Percentiles rank a stretch among this genome's conserved stretches.
These are phyloP conservation scores for Saturnispora serradocipensis DNA, from an alignment of 805 yeast genomes.

Conservation along the genomic window DNA sequence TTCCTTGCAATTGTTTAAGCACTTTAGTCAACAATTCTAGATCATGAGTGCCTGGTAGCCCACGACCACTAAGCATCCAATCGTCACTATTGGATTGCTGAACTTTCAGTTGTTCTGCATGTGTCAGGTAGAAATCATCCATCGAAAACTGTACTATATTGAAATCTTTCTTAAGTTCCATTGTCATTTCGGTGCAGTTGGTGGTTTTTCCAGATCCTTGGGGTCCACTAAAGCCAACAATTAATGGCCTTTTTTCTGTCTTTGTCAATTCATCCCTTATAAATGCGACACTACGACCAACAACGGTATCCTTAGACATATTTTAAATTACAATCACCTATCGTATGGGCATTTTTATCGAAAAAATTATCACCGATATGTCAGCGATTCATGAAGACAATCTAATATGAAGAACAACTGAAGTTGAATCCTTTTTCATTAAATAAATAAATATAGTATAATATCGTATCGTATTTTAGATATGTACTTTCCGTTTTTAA, in stretches of 20 bases:
- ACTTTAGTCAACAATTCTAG: constrained; percentile 33
- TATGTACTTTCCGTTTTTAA: background rate
- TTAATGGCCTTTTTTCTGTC: constrained; percentile 22
- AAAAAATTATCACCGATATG: background rate
- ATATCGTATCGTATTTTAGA: background rate
- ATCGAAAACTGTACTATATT: constrained; percentile 47
- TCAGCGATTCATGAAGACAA: background rate
- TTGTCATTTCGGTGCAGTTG: constrained; percentile 35
- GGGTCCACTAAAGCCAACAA: constrained; percentile 58
- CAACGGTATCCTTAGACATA: background rate
- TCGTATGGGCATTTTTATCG: background rate
- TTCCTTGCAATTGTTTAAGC: constrained; percentile 25
- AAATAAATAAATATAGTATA: background rate
- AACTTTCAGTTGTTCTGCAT: constrained; percentile 46
- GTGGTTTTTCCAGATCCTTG: constrained; percentile 76
- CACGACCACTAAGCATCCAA: constrained; percentile 59
- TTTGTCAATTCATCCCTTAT: constrained; percentile 25
- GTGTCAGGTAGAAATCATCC: constrained; percentile 79
- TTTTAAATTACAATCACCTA: background rate
- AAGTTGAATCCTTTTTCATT: background rate
- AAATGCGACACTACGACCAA: constrained; percentile 9
- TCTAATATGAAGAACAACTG: background rate
- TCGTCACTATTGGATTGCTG: constrained; percentile 29
- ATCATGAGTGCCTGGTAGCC: constrained; percentile 94
- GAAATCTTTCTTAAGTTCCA: constrained; percentile 21